These are phyloP conservation scores for Mucuna pruriens DNA, from an alignment of 306 rosid genomes.

Conservation along the genomic window DNA sequence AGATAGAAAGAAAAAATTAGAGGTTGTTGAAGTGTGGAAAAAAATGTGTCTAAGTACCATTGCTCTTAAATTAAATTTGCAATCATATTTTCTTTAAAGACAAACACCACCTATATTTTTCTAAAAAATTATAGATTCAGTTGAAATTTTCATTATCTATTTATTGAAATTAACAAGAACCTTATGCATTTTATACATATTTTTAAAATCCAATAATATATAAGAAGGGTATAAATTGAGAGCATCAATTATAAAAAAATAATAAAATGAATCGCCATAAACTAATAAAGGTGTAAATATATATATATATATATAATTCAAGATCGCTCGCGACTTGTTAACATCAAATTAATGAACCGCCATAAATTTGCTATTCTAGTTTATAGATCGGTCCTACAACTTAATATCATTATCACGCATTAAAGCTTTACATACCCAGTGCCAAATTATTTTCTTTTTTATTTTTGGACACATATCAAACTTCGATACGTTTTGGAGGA, in stretches of 20 bases:
- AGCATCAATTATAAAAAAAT: no score
- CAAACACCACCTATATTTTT: background rate
- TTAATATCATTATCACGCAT: background rate
- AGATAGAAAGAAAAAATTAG: no score
- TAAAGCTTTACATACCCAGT: background rate
- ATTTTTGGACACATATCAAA: background rate
- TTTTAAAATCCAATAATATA: no score
- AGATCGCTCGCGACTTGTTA: background rate
- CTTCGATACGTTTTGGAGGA: slow-evolving; percentile 20
- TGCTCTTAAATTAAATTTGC: background rate
- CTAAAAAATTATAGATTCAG: background rate
- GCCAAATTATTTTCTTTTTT: background rate
- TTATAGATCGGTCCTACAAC: background rate
- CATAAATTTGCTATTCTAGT: background rate
- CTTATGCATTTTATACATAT: background rate
- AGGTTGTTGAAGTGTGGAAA: no score
- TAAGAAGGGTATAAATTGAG: no score
- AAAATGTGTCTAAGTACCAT: no score
- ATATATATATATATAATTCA: no score
- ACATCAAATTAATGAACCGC: slow-evolving; percentile 2
- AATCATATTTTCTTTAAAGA: background rate
- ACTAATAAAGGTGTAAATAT: no score
- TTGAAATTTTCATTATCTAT: background rate
- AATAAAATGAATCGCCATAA: no score
- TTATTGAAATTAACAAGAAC: background rate